Evolutionary conservation across 495 filamentous ascomycete genomes (phyloP).

Genomic region (Penicillium pulvis): DNA sequence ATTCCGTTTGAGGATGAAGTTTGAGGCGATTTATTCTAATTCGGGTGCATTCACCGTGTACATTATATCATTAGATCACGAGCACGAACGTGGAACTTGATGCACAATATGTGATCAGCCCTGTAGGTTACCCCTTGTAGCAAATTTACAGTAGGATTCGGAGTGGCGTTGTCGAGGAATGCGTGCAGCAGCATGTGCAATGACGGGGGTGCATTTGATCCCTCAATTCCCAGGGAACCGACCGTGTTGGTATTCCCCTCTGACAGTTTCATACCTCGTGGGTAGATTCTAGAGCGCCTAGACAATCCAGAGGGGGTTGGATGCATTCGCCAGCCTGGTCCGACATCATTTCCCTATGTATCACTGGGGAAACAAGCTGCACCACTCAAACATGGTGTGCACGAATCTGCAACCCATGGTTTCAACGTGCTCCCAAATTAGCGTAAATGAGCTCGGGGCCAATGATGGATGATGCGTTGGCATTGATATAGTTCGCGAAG

Average conservation of each 20-base stretch:
- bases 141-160: neutral
- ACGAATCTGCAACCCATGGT: slow-evolving; percentile 1
- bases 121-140: slow-evolving; percentile 5
- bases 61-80: slow-evolving; percentile 6
- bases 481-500: slow-evolving; percentile 4
- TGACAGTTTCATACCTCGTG: neutral
- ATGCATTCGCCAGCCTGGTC: slow-evolving; percentile 1
- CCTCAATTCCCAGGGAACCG: neutral
- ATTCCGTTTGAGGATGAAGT: slow-evolving; percentile 90
- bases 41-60: slow-evolving; percentile 7
- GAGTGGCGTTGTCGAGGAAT: slow-evolving; percentile 4
- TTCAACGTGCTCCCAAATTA: slow-evolving; percentile 1
- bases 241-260: neutral
- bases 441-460: slow-evolving; percentile 1
- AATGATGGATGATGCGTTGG: slow-evolving; percentile 12
- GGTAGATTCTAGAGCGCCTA: slow-evolving; percentile 1
- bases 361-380: neutral
- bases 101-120: neutral
- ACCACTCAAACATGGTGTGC: slow-evolving; percentile 8
- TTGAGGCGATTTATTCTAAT: slow-evolving; percentile 13
- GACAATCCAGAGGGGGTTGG: neutral
- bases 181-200: slow-evolving; percentile 5
- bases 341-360: neutral
- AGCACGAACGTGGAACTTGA: neutral
- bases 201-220: neutral